These are phyloP conservation scores for Terfezia claveryi DNA, from an alignment of 495 filamentous ascomycete species.

Conservation along the genomic window DNA sequence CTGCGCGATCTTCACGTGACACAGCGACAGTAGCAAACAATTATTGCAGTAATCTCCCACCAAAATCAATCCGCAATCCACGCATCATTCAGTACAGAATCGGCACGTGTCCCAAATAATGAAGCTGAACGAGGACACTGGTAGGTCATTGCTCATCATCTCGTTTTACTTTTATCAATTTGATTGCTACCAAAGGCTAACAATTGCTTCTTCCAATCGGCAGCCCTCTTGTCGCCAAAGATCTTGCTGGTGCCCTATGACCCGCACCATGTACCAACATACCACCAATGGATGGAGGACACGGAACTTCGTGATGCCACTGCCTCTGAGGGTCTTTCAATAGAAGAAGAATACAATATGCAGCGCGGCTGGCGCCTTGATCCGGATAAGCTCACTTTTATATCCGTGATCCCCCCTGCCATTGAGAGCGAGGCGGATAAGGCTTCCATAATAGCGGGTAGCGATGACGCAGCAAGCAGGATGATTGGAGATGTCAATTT, in stretches of 20 bases:
- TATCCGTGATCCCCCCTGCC: conserved; percentile 30
- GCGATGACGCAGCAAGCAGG: conserved; percentile 28
- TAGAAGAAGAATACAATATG: conserved; percentile 68
- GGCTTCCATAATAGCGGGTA: conserved; percentile 14
- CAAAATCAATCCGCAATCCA: too few species aligned
- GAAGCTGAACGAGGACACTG: conserved; percentile 25
- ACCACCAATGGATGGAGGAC: conserved; percentile 84
- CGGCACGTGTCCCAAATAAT: conserved; percentile 5
- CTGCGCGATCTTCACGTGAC: too few species aligned
- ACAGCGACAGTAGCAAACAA: too few species aligned
- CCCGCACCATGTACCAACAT: conserved; percentile 52
- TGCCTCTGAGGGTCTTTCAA: conserved; percentile 56
- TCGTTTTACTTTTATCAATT: background rate
- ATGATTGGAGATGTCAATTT: conserved; percentile 83
- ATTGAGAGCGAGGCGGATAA: background rate
- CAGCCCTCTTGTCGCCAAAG: conserved; percentile 43
- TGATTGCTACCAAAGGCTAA: background rate
- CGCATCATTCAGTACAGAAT: too few species aligned
- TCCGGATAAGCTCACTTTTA: conserved; percentile 54
- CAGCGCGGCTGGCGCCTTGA: conserved; percentile 61
- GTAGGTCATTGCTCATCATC: conserved; percentile 13
- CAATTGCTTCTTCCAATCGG: background rate
- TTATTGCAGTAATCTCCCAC: too few species aligned
- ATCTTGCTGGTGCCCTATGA: conserved; percentile 70
- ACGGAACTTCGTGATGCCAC: conserved; percentile 65